These are phyloP conservation scores for Geranium rotundifolium DNA, from an alignment of 345 rosid species.

Conservation along the genomic window DNA sequence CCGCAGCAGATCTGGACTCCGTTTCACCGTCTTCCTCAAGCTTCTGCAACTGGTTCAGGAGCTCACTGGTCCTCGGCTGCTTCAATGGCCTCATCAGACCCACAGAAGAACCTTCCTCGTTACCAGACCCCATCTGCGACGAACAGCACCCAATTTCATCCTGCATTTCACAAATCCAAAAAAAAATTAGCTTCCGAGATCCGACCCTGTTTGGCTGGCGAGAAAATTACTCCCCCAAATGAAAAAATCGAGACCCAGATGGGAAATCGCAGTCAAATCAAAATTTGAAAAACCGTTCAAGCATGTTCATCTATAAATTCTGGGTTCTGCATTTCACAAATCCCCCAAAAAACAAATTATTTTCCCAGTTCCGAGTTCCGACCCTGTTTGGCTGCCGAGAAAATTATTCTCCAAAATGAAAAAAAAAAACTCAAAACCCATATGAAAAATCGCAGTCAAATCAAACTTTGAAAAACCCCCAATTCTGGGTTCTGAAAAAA, in stretches of 20 bases:
- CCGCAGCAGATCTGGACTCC: slow-evolving; percentile 29
- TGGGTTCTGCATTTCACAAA: neutral
- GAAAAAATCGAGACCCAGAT: neutral
- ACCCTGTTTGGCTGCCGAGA: neutral
- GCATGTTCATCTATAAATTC: neutral
- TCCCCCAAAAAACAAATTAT: too few relatives aligned
- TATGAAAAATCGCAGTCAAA: neutral
- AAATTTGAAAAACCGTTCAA: neutral
- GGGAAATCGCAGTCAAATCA: neutral
- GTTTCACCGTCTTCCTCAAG: slow-evolving; percentile 5
- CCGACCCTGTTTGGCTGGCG: neutral
- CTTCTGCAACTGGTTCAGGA: neutral
- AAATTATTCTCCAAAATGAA: neutral
- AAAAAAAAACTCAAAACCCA: neutral
- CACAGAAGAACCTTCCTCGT: slow-evolving; percentile 16
- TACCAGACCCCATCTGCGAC: slow-evolving; percentile 11
- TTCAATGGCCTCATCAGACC: slow-evolving; percentile 24
- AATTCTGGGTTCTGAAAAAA: neutral
- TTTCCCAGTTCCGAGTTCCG: too few relatives aligned
- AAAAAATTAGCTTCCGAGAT: neutral
- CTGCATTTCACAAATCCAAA: slow-evolving; percentile 16
- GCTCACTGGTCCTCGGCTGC: slow-evolving; percentile 13
- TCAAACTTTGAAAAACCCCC: neutral
- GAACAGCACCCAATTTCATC: slow-evolving; percentile 47
- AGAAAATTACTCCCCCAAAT: neutral